phyloP scores from a whole-genome alignment of 2,329 filamentous ascomycete genomes.

The Calonectria ilicicola region DNA sequence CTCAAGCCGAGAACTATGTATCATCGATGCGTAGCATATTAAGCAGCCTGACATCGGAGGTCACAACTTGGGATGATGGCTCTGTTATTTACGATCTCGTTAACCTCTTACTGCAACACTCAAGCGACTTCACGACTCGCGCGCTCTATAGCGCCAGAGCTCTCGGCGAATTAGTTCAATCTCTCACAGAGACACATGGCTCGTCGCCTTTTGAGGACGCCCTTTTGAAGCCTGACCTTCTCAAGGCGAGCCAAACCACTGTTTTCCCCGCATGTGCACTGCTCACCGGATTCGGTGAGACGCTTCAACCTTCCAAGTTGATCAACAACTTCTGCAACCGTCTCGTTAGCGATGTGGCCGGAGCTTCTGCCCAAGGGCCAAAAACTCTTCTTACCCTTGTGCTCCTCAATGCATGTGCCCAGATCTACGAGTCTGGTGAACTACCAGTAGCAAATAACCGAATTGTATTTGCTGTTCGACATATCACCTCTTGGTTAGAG shows the following conservation, averaged over 20 bases:
- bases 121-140: conserved; percentile 54
- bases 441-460: conserved; percentile 74
- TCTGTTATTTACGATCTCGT: conserved; percentile 56
- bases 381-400: conserved; percentile 63
- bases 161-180: conserved; percentile 62
- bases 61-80: conserved; percentile 55
- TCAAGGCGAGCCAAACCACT: conserved; percentile 61
- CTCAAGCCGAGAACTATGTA: conserved; percentile 58
- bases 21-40: conserved; percentile 55
- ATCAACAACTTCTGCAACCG: conserved; percentile 69
- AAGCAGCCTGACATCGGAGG: conserved; percentile 45
- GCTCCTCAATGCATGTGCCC: conserved; percentile 65
- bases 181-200: conserved; percentile 60
- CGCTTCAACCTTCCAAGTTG: conserved; percentile 59
- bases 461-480: conserved; percentile 84
- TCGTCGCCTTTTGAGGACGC: conserved; percentile 59
- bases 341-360: conserved; percentile 71
- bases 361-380: conserved; percentile 55
- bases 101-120: conserved; percentile 57
- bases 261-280: conserved; percentile 63
- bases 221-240: conserved; percentile 57
- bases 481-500: conserved; percentile 79
- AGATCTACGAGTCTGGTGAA: conserved; percentile 63
- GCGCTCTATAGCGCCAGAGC: conserved; percentile 66
- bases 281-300: conserved; percentile 64